These are phyloP conservation scores for Suhomyces wounanorum DNA, from an alignment of 1,139 yeast species.

Conservation along the genomic window DNA sequence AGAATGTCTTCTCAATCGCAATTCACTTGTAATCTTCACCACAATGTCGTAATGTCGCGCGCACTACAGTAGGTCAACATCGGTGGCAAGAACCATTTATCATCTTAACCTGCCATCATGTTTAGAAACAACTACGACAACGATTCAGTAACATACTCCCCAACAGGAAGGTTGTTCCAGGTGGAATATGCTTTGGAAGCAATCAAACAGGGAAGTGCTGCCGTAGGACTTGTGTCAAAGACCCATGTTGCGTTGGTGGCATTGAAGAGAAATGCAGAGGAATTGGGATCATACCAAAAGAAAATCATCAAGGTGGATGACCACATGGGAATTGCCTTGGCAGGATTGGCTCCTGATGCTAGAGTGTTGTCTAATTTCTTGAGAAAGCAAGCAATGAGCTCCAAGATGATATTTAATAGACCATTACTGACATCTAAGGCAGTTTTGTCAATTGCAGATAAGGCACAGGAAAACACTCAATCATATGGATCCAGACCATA, in stretches of 20 bases:
- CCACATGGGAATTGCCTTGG: slow-evolving; percentile 92
- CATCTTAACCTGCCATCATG: slow-evolving; percentile 34
- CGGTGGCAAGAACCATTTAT: slow-evolving; percentile 10
- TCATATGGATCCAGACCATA: slow-evolving; percentile 95
- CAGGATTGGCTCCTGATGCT: slow-evolving; percentile 98
- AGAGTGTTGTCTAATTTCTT: slow-evolving; percentile 85
- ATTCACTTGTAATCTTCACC: background rate
- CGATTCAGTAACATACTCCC: slow-evolving; percentile 96
- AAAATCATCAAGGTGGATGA: slow-evolving; percentile 89
- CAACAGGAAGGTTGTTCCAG: slow-evolving; percentile 95
- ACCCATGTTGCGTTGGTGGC: slow-evolving; percentile 91
- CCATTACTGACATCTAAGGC: slow-evolving; percentile 87
- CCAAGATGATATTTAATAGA: slow-evolving; percentile 82
- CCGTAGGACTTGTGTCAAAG: slow-evolving; percentile 88
- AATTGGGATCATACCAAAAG: slow-evolving; percentile 93
- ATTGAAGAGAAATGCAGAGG: slow-evolving; percentile 93
- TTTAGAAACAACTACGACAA: slow-evolving; percentile 98
- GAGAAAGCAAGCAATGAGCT: slow-evolving; percentile 89
- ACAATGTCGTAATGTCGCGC: slow-evolving; percentile 1
- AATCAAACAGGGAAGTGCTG: slow-evolving; percentile 96
- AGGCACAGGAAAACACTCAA: slow-evolving; percentile 96
- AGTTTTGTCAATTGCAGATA: slow-evolving; percentile 85
- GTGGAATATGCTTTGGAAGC: slow-evolving; percentile 96
- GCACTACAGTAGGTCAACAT: background rate
- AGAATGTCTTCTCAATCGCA: background rate